Evolutionary conservation across 1,284 basidiomycete species (phyloP).

Genomic region (Tylopilus orsonianus): DNA sequence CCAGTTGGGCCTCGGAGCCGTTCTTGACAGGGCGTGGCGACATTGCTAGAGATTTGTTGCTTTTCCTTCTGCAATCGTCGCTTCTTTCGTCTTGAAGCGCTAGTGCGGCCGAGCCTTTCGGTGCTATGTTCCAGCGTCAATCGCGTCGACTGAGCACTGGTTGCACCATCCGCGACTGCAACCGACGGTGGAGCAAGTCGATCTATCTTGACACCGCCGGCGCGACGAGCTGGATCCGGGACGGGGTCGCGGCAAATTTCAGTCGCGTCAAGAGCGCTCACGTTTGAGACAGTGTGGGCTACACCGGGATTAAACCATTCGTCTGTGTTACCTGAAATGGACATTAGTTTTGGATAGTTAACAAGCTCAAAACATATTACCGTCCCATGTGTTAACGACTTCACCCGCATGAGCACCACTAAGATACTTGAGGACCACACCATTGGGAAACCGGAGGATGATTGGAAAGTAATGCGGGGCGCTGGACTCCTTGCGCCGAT

Average conservation of each 20-base stretch:
- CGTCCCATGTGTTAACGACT: slow-evolving; percentile 41
- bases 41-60: neutral
- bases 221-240: neutral
- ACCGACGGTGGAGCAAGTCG: neutral
- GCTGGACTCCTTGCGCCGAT: slow-evolving; percentile 26
- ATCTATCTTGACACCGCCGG: neutral
- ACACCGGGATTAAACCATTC: slow-evolving; percentile 31
- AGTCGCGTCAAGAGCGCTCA: slow-evolving; percentile 8
- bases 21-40: neutral
- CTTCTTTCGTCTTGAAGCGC: slow-evolving; percentile 19
- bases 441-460: slow-evolving; percentile 38
- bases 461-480: slow-evolving; percentile 37
- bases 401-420: slow-evolving; percentile 25
- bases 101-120: neutral
- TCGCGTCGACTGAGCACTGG: slow-evolving; percentile 2
- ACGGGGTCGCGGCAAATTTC: neutral
- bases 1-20: slow-evolving; percentile 4
- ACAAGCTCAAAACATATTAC: slow-evolving; percentile 26
- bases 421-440: slow-evolving; percentile 40
- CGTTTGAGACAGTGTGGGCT: slow-evolving; percentile 15
- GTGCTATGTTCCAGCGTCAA: neutral
- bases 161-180: neutral
- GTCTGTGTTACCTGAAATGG: slow-evolving; percentile 17
- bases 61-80: slow-evolving; percentile 14
- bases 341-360: neutral